Evolutionary conservation across 1,284 basidiomycete species (phyloP).

Genomic region (Cystobasidiaceae sp.): DNA sequence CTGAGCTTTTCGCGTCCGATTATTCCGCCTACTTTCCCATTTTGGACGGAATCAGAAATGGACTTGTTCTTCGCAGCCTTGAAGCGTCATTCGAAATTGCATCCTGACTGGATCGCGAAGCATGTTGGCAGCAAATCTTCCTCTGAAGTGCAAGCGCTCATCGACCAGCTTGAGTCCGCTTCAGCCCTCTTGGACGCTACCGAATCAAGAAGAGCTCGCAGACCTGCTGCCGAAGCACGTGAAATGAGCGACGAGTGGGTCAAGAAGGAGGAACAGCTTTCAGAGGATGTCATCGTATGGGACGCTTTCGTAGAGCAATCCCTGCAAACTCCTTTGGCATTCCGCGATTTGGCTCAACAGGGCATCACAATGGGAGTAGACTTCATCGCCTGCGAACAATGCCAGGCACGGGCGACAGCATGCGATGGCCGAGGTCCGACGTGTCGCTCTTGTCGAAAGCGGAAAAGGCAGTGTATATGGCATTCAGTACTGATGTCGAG

Average conservation of each 20-base stretch:
- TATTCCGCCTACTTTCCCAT: background rate
- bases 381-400: background rate
- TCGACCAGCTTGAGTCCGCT: background rate
- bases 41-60: constrained; percentile 11
- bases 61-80: constrained; percentile 16
- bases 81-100: constrained; percentile 3
- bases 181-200: background rate
- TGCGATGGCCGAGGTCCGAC: constrained; percentile 10
- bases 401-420: background rate
- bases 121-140: constrained; percentile 13
- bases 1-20: background rate
- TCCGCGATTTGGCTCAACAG: background rate
- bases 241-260: constrained; percentile 18
- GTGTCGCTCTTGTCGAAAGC: background rate
- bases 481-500: background rate
- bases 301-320: constrained; percentile 9
- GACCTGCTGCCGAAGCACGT: background rate
- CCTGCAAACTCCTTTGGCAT: background rate
- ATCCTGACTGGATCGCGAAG: constrained; percentile 13
- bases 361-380: background rate
- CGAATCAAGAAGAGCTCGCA: too few relatives aligned
- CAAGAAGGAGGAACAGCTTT: background rate
- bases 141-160: background rate
- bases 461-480: background rate
- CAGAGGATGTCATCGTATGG: constrained; percentile 12